Conservation (phyloP, 2,329 filamentous ascomycete species). For the Fusarium temperatum region DNA sequence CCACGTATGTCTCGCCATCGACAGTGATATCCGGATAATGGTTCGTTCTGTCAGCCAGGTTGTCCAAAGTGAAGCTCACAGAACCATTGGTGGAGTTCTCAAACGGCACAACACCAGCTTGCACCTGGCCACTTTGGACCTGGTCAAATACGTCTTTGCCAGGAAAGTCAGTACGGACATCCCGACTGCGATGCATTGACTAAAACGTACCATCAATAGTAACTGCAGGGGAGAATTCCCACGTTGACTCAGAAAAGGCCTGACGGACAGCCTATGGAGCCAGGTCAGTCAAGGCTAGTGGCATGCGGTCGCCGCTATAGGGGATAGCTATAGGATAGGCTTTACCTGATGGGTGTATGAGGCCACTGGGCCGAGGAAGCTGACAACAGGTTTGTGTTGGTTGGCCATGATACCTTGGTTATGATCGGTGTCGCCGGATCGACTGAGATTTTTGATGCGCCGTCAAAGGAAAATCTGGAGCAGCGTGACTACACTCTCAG, state of each 20-base stretch:
- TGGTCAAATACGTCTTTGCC: slow-evolving; percentile 77
- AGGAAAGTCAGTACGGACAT: slow-evolving; percentile 8
- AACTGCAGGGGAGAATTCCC: slow-evolving; percentile 59
- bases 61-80: slow-evolving; percentile 89
- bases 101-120: slow-evolving; percentile 87
- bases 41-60: slow-evolving; percentile 78
- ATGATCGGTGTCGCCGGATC: slow-evolving; percentile 13
- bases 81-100: slow-evolving; percentile 96
- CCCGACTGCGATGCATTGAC: background rate
- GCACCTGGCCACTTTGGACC: slow-evolving; percentile 72
- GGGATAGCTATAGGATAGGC: slow-evolving; percentile 11
- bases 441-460: background rate
- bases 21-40: slow-evolving; percentile 76
- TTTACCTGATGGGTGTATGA: slow-evolving; percentile 63
- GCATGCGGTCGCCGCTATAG: slow-evolving; percentile 28
- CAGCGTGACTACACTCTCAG: background rate
- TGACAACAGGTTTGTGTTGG: slow-evolving; percentile 53
- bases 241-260: slow-evolving; percentile 58
- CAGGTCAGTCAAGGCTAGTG: slow-evolving; percentile 20
- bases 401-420: slow-evolving; percentile 40
- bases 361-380: slow-evolving; percentile 59
- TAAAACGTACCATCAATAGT: slow-evolving; percentile 59
- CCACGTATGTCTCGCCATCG: slow-evolving; percentile 84
- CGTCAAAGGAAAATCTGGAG: background rate
- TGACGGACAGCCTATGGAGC: slow-evolving; percentile 55